These are phyloP conservation scores for Melampsora americana DNA, from an alignment of 1,284 basidiomycete species.

Conservation along the genomic window DNA sequence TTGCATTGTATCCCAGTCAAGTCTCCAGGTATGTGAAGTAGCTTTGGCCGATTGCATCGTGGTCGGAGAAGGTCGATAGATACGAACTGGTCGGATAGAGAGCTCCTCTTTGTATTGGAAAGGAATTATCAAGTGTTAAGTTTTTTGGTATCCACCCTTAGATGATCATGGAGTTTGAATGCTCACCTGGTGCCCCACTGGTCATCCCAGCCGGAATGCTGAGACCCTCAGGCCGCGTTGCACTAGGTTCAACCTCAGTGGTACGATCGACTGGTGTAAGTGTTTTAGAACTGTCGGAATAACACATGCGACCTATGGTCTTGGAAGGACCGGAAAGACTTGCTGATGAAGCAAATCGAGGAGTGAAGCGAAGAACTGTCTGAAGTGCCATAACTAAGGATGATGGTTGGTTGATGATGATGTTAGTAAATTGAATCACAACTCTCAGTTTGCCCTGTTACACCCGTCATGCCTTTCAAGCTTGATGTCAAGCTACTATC, in stretches of 20 bases:
- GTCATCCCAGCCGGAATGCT: slow-evolving; percentile 38
- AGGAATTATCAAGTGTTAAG: not conserved
- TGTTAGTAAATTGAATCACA: too few relatives aligned
- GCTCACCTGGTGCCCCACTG: slow-evolving; percentile 41
- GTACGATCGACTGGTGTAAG: slow-evolving; percentile 7
- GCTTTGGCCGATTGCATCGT: slow-evolving; percentile 90
- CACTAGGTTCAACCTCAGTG: slow-evolving; percentile 8
- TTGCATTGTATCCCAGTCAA: slow-evolving; percentile 88
- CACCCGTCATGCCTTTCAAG: too few relatives aligned
- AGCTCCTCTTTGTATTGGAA: slow-evolving; percentile 65
- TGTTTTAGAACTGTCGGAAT: slow-evolving; percentile 11
- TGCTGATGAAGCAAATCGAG: not conserved
- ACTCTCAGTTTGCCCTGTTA: too few relatives aligned
- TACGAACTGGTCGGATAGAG: slow-evolving; percentile 79
- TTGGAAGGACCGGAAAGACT: not conserved
- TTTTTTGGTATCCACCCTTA: not conserved
- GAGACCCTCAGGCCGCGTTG: not conserved
- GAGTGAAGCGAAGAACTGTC: not conserved
- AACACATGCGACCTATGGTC: slow-evolving; percentile 4
- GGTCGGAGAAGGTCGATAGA: slow-evolving; percentile 88
- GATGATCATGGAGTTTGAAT: not conserved
- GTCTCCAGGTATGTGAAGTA: slow-evolving; percentile 83
- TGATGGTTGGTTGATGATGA: not conserved
- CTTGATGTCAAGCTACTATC: too few relatives aligned
- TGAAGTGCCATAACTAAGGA: not conserved